A percentile compares a stretch with the other conserved stretches of the same genome.
Evolutionary conservation across 805 yeast genomes (phyloP).

Genomic region (Candida cerambycidarum): DNA sequence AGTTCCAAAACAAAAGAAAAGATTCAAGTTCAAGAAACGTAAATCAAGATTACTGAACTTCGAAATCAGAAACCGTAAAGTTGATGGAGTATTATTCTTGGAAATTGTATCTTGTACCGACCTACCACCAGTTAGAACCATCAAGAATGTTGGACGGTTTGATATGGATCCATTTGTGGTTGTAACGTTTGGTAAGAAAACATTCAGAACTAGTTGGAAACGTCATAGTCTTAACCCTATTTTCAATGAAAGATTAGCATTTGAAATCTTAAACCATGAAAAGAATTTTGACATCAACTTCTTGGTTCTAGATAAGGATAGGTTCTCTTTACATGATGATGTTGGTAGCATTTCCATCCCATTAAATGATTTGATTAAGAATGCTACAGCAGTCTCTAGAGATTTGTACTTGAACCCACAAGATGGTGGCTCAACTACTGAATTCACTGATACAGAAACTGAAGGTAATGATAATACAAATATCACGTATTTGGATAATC

Average conservation of each 20-base stretch:
- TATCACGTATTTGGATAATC: constrained; percentile 22
- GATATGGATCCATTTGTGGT: constrained; percentile 98
- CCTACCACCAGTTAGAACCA: constrained; percentile 72
- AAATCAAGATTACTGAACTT: constrained; percentile 20
- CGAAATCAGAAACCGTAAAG: constrained; percentile 38
- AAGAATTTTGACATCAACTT: constrained; percentile 63
- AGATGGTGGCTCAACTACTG: constrained; percentile 8
- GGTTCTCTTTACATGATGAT: constrained; percentile 76
- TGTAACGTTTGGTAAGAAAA: constrained; percentile 83
- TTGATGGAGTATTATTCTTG: constrained; percentile 70
- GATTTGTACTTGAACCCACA: constrained; percentile 9
- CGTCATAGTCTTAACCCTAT: constrained; percentile 81
- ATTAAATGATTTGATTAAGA: constrained; percentile 46
- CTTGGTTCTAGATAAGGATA: constrained; percentile 80
- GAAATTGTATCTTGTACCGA: constrained; percentile 74
- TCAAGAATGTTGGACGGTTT: constrained; percentile 67
- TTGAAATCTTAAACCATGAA: constrained; percentile 73
- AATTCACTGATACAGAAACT: constrained; percentile 14
- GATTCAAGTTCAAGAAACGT: constrained; percentile 6
- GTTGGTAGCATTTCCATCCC: constrained; percentile 68
- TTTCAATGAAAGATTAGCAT: constrained; percentile 75
- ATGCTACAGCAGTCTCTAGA: constrained; percentile 26
- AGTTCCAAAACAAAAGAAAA: neutral
- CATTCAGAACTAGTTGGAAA: constrained; percentile 81
- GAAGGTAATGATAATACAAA: constrained; percentile 10